Evolutionary conservation across 78 protist species (phyloP).

Genomic region (Speleostelium caveatum): DNA sequence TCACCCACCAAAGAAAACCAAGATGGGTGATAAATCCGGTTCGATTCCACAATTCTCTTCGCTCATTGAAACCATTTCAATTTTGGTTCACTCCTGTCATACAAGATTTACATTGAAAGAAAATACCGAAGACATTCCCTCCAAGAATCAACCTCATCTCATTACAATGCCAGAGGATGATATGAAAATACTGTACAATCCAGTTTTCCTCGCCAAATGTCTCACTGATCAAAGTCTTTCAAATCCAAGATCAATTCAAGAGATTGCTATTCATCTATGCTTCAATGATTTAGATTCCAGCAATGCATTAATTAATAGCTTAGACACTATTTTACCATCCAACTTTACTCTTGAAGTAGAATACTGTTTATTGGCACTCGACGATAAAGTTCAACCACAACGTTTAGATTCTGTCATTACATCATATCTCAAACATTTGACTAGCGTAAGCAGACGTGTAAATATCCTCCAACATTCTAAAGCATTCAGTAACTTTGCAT

Average conservation of each 20-base stretch:
- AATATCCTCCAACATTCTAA: not conserved
- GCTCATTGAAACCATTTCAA: slow-evolving; percentile 24
- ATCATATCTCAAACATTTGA: slow-evolving; percentile 24
- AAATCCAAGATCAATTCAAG: not conserved
- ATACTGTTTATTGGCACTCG: slow-evolving; percentile 13
- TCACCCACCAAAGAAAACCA: slow-evolving; percentile 56
- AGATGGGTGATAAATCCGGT: slow-evolving; percentile 74
- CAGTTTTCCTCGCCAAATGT: slow-evolving; percentile 31
- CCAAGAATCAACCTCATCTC: not conserved
- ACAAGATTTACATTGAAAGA: slow-evolving; percentile 4
- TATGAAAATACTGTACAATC: slow-evolving; percentile 22
- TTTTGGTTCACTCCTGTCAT: slow-evolving; percentile 17
- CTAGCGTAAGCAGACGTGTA: not conserved
- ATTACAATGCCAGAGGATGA: slow-evolving; percentile 31
- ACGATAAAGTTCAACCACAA: slow-evolving; percentile 4
- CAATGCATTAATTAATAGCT: not conserved
- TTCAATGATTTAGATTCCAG: slow-evolving; percentile 34
- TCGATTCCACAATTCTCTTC: slow-evolving; percentile 25
- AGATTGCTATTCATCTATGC: slow-evolving; percentile 27
- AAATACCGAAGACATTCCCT: not conserved
- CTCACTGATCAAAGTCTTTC: not conserved
- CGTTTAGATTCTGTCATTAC: slow-evolving; percentile 15
- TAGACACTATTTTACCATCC: not conserved
- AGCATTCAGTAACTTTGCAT: slow-evolving; percentile 7
- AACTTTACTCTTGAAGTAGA: slow-evolving; percentile 24